These are phyloP conservation scores for Bondarzewia mesenterica DNA, from an alignment of 1,284 basidiomycete species.

Conservation along the genomic window DNA sequence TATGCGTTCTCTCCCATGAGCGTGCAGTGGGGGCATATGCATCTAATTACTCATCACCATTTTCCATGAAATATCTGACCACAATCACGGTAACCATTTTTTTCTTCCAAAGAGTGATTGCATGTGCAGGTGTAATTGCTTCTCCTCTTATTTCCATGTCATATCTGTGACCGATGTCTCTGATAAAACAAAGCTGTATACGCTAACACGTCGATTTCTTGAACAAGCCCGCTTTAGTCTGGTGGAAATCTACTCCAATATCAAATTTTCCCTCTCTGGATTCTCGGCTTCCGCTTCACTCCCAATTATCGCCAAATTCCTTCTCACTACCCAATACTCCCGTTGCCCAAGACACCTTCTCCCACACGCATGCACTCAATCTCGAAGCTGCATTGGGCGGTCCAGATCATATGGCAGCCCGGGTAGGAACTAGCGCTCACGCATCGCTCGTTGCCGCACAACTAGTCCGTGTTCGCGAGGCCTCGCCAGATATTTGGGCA, in stretches of 20 bases:
- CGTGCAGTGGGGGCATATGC: no score
- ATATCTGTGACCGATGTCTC: no score
- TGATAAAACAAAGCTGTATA: no score
- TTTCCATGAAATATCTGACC: no score
- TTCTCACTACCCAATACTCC: conserved; percentile 73
- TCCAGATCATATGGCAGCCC: conserved; percentile 63
- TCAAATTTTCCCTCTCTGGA: conserved; percentile 60
- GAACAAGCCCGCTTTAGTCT: conserved; percentile 63
- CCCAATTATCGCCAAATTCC: conserved; percentile 56
- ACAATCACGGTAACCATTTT: no score
- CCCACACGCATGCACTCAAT: conserved; percentile 64
- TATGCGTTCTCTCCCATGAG: no score
- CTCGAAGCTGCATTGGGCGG: conserved; percentile 70
- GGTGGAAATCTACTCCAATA: conserved; percentile 70
- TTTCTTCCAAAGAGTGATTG: no score
- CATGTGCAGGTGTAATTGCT: no score
- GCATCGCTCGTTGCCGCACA: conserved; percentile 64
- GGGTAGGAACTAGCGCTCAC: conserved; percentile 62
- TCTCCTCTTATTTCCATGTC: no score
- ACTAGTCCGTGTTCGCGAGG: conserved; percentile 61
- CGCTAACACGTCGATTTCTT: conserved; percentile 5
- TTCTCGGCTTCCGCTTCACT: conserved; percentile 52
- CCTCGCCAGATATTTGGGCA: conserved; percentile 67
- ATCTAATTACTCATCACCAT: no score
- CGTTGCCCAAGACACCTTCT: conserved; percentile 68